A percentile compares a stretch with the other conserved stretches of the same genome.
Evolutionary conservation across 2,329 filamentous ascomycete species (phyloP).

Genomic region (Phyllosticta paracitricarpa): DNA sequence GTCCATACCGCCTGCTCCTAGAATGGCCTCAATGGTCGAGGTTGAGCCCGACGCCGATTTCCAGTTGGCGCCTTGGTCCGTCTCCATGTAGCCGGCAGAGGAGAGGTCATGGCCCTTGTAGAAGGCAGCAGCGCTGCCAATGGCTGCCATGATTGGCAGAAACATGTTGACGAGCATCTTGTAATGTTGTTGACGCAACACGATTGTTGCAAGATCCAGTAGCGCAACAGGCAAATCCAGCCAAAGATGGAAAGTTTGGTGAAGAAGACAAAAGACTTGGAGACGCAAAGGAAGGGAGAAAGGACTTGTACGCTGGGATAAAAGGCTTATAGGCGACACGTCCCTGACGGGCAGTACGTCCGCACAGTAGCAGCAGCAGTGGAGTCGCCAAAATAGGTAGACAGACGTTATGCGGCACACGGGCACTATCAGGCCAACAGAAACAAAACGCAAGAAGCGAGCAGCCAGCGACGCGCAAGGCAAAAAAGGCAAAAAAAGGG

Average conservation of each 20-base stretch:
- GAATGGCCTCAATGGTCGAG: conserved; percentile 3
- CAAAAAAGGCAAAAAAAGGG: background rate
- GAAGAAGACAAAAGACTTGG: background rate
- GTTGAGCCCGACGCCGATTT: background rate
- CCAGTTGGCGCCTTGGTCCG: conserved; percentile 5
- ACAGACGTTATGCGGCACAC: too few relatives aligned
- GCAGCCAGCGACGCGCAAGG: background rate
- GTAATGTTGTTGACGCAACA: background rate
- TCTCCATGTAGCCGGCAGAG: conserved; percentile 7
- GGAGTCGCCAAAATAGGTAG: background rate
- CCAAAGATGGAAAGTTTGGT: background rate
- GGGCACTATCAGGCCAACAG: too few relatives aligned
- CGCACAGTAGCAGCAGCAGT: background rate
- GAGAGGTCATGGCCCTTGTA: conserved; percentile 9
- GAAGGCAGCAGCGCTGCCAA: background rate
- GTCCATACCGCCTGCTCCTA: conserved; percentile 8
- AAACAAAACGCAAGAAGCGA: background rate
- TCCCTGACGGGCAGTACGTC: background rate
- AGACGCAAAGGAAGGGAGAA: background rate
- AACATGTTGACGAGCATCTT: background rate
- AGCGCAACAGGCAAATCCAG: background rate
- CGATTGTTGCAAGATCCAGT: background rate
- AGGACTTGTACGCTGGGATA: background rate
- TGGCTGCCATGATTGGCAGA: conserved; percentile 4
- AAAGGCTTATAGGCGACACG: background rate